Conservation (phyloP, 306 rosid species). For the Lagenaria siceraria region DNA sequence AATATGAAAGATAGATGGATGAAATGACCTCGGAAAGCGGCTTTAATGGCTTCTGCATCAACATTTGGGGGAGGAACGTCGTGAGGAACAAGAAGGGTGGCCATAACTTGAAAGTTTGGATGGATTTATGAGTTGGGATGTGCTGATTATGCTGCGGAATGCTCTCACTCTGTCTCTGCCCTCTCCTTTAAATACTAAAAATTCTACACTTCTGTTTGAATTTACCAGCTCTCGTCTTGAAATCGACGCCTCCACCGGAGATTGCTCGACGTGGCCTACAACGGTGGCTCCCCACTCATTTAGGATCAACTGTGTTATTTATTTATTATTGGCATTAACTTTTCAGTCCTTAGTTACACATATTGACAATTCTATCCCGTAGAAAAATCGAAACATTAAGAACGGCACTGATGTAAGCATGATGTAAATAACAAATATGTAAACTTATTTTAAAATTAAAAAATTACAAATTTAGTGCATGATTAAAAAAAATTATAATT, state of each 20-base stretch:
- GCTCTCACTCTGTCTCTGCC: background rate
- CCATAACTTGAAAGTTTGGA: slow-evolving; percentile 23
- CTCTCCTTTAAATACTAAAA: background rate
- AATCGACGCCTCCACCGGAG: background rate
- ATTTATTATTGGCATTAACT: too few species aligned
- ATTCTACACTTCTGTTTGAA: background rate
- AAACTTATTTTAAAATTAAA: too few species aligned
- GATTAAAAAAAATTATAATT: too few species aligned
- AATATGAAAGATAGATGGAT: background rate
- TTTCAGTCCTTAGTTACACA: too few species aligned
- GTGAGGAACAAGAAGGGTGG: slow-evolving; percentile 31
- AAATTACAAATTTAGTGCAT: too few species aligned
- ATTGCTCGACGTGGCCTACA: background rate
- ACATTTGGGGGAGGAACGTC: slow-evolving; percentile 26
- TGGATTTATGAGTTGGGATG: background rate
- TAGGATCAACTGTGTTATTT: background rate
- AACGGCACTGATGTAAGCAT: too few species aligned
- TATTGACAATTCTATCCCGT: too few species aligned
- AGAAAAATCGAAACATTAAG: too few species aligned
- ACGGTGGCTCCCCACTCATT: background rate
- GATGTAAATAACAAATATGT: too few species aligned
- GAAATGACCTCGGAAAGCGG: slow-evolving; percentile 29
- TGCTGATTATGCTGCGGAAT: background rate
- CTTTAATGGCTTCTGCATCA: slow-evolving; percentile 56
- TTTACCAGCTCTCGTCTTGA: background rate